A percentile compares a stretch with the other conserved stretches of the same genome.
Conservation (phyloP, 1,139 yeast species). For the Debaryomyces coudertii region DNA sequence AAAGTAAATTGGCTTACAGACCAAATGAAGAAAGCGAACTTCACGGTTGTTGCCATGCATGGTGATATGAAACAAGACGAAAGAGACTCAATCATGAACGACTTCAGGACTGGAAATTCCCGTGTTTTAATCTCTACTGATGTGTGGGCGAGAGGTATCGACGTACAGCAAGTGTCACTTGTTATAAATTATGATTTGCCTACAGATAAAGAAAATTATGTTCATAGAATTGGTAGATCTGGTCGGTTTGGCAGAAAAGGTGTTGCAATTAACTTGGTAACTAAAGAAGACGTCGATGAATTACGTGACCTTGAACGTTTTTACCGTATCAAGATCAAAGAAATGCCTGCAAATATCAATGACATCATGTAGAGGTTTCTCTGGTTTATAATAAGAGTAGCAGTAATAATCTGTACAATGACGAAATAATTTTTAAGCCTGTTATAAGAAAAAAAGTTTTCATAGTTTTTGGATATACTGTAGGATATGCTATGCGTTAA, state of each 20-base stretch:
- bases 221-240: constrained; percentile 92
- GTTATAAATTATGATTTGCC: constrained; percentile 95
- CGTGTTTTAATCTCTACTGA: constrained; percentile 92
- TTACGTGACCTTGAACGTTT: constrained; percentile 74
- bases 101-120: constrained; percentile 74
- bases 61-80: constrained; percentile 97
- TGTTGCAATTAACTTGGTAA: constrained; percentile 86
- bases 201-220: constrained; percentile 79
- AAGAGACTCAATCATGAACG: constrained; percentile 86
- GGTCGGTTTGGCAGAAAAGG: constrained; percentile 98
- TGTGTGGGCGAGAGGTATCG: constrained; percentile 98
- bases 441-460: too few relatives aligned
- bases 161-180: constrained; percentile 94
- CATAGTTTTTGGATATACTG: not conserved
- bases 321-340: constrained; percentile 77
- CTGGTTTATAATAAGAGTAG: not conserved
- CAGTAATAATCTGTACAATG: not conserved
- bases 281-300: constrained; percentile 63
- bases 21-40: constrained; percentile 77
- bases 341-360: constrained; percentile 82
- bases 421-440: not conserved
- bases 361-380: constrained; percentile 37
- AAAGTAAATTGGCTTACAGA: constrained; percentile 90
- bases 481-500: not conserved
- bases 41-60: constrained; percentile 92